phyloP scores from a whole-genome alignment of 2,329 filamentous ascomycete genomes.

The Exophiala phaeomuriformis region DNA sequence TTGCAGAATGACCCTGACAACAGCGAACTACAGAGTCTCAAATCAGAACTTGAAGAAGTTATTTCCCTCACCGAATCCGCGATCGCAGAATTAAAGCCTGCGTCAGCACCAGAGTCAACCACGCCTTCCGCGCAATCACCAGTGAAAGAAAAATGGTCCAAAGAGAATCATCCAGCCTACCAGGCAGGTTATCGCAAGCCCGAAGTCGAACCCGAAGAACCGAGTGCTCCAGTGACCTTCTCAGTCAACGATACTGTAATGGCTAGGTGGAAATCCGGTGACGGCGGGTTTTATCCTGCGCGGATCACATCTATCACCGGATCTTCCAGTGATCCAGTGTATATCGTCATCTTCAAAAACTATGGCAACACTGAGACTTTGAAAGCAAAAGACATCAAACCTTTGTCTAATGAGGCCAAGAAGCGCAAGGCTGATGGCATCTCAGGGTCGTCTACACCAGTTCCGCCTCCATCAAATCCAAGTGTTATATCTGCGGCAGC shows the following conservation, averaged over 20 bases:
- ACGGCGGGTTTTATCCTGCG: slow-evolving; percentile 84
- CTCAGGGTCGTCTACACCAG: slow-evolving; percentile 45
- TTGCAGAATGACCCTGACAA: slow-evolving; percentile 76
- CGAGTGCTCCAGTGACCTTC: slow-evolving; percentile 49
- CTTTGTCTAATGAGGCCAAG: slow-evolving; percentile 61
- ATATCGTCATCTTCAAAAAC: slow-evolving; percentile 89
- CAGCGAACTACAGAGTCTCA: slow-evolving; percentile 66
- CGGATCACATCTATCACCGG: slow-evolving; percentile 91
- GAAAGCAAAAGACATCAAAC: slow-evolving; percentile 73
- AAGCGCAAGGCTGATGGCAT: slow-evolving; percentile 81
- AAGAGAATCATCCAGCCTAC: slow-evolving; percentile 72
- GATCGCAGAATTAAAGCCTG: slow-evolving; percentile 70
- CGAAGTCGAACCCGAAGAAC: slow-evolving; percentile 44
- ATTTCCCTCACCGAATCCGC: slow-evolving; percentile 71
- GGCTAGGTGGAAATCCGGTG: slow-evolving; percentile 84
- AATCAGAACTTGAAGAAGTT: slow-evolving; percentile 72
- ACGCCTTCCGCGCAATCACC: slow-evolving; percentile 44
- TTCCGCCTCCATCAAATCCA: slow-evolving; percentile 39
- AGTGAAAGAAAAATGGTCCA: slow-evolving; percentile 67
- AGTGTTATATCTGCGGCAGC: slow-evolving; percentile 60
- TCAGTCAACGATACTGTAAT: slow-evolving; percentile 83
- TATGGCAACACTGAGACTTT: slow-evolving; percentile 76
- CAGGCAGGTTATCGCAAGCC: slow-evolving; percentile 52
- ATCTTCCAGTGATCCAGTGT: slow-evolving; percentile 82
- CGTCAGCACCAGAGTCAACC: slow-evolving; percentile 36